phyloP scores from a whole-genome alignment of 257 asterid genomes.

The Cordia subcordata region DNA sequence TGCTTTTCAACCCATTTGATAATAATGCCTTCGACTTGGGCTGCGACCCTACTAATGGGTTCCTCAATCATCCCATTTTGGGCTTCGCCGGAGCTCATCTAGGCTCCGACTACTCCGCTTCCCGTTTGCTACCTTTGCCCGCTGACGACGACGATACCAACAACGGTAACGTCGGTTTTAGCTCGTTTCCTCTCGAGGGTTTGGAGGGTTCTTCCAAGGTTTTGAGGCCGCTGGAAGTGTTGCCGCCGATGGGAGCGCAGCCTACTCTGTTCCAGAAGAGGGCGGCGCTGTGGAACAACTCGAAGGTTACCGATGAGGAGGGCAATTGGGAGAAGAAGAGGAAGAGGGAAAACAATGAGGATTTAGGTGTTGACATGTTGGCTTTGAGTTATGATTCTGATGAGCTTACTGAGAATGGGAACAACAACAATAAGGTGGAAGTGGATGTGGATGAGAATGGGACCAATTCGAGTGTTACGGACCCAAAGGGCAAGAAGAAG shows the following conservation, averaged over 20 bases:
- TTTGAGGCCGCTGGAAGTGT: slow-evolving; percentile 37
- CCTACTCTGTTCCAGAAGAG: slow-evolving; percentile 48
- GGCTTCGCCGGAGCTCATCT: too few relatives aligned
- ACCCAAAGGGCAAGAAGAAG: slow-evolving; percentile 44
- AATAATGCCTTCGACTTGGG: too few relatives aligned
- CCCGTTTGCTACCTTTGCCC: too few relatives aligned
- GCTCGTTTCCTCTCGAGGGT: too few relatives aligned
- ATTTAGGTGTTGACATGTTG: slow-evolving; percentile 6
- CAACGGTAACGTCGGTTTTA: too few relatives aligned
- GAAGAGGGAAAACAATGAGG: slow-evolving; percentile 14
- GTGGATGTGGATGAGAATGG: slow-evolving; percentile 27
- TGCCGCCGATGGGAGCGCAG: slow-evolving; percentile 33
- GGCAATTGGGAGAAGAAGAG: slow-evolving; percentile 23
- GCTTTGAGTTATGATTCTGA: slow-evolving; percentile 32
- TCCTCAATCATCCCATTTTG: too few relatives aligned
- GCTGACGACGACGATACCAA: too few relatives aligned
- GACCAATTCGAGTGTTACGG: too few relatives aligned
- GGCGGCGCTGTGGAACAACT: slow-evolving; percentile 42
- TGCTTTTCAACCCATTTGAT: too few relatives aligned
- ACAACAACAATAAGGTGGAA: slow-evolving; percentile 17
- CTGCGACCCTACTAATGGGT: too few relatives aligned
- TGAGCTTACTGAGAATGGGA: slow-evolving; percentile 26
- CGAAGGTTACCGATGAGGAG: slow-evolving; percentile 24
- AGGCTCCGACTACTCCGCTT: too few relatives aligned
- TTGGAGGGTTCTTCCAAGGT: slow-evolving; percentile 15